phyloP scores from a whole-genome alignment of 2,329 filamentous ascomycete genomes.

The Waltergamsia citrina region DNA sequence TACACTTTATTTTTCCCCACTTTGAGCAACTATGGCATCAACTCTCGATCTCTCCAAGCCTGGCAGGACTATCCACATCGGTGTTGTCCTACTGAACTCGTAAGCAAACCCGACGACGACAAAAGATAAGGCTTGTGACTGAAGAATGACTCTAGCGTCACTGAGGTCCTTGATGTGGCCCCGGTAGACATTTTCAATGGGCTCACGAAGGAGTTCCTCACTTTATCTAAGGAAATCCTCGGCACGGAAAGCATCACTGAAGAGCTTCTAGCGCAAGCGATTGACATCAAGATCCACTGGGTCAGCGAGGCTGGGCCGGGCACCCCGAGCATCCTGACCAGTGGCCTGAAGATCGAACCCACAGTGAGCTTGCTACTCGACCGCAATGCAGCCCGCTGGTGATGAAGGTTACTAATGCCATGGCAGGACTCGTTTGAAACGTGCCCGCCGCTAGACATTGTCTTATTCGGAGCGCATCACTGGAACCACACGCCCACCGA shows the following conservation, averaged over 20 bases:
- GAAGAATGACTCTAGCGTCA: constrained; percentile 10
- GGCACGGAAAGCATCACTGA: too few species aligned
- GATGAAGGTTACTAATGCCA: too few species aligned
- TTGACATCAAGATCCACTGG: too few species aligned
- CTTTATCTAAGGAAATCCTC: too few species aligned
- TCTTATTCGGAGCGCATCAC: constrained; percentile 26
- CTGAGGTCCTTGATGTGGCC: constrained; percentile 23
- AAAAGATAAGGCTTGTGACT: too few species aligned
- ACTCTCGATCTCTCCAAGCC: constrained; percentile 3
- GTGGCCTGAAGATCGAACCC: too few species aligned
- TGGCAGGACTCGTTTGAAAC: constrained; percentile 25
- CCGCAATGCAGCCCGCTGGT: too few species aligned
- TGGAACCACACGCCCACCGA: constrained; percentile 16
- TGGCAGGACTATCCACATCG: constrained; percentile 11
- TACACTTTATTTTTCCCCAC: too few species aligned
- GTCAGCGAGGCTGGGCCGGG: too few species aligned
- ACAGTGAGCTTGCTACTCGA: too few species aligned
- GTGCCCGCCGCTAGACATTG: constrained; percentile 29
- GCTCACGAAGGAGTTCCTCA: constrained; percentile 9
- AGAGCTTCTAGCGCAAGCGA: too few species aligned
- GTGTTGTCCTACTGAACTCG: constrained; percentile 18
- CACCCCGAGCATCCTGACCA: too few species aligned
- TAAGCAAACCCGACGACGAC: constrained; percentile 4
- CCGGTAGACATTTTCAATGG: constrained; percentile 18
- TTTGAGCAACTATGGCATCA: constrained; percentile 1